Base-by-base conservation (phyloP, 2,329 filamentous ascomycete genomes). In the Apiospora koreana region DNA sequence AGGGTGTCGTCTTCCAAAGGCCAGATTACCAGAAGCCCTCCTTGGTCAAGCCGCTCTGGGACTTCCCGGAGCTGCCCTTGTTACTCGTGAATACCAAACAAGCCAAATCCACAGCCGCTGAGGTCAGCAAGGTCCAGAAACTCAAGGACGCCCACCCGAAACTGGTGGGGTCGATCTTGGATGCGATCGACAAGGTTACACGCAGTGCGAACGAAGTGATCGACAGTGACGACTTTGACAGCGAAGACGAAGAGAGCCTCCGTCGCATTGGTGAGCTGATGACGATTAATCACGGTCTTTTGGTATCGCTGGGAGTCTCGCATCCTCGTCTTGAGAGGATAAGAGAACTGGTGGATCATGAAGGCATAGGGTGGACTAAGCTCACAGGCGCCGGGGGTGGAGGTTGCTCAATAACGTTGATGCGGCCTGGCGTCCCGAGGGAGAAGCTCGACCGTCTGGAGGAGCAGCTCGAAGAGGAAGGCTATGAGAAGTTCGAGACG, bases 311-410 rank as follows among this genome's bases (percentile, higher is more conserved):
- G 3, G 96, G 96, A 9, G 96, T 98, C 38, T 98, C 95, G 1
- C 96, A 99, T 80, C 97, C 96, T 0, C 91, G 94, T 65, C 87
- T 99, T 35, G 96, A 99, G 82, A 90, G 95, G 42, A 91, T 99
- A 75, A 91, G 96, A 72, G 95, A 97, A 82, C 85, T 99, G 35
- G 92, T 97, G 66, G 95, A 99, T 75, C 91, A 96, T 75, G 89
- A 94, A 70, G 93, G 92, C 50, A 93, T 98, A 69, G 96, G 96
- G 41, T 99, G 95, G 95, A 98, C 96, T 16, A 99, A 99, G 81
- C 87, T 99, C 70, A 99, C 96, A 0, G 96, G 96, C 43, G 96
- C 96, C 1, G 96, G 96, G 28, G 97, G 96, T 16, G 97, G 96
- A 70, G 96, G 96, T 2, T 98, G 97, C 81, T 95, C 95, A 3